phyloP scores from a whole-genome alignment of 164 flowering plant genomes.

The Vitis riparia region DNA sequence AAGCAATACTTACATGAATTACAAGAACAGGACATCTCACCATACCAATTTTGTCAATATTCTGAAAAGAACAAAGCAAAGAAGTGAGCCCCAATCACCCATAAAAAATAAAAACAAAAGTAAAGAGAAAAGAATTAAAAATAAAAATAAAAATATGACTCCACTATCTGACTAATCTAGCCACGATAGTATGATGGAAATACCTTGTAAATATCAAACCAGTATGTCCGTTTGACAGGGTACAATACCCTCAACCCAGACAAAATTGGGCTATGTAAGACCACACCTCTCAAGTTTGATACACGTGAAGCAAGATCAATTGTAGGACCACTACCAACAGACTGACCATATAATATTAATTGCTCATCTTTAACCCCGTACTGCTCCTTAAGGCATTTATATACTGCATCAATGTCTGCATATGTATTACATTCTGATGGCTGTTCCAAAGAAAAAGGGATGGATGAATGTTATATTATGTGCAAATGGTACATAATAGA shows the following conservation, averaged over 20 bases:
- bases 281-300: slow-evolving; percentile 79
- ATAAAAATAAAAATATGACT: not conserved
- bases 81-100: not conserved
- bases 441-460: slow-evolving; percentile 50
- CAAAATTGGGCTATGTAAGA: slow-evolving; percentile 87
- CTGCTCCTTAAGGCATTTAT: slow-evolving; percentile 83
- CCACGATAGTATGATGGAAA: not conserved
- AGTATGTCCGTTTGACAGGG: slow-evolving; percentile 76
- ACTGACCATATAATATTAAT: slow-evolving; percentile 85
- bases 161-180: too few relatives aligned
- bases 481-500: not conserved
- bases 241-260: slow-evolving; percentile 91
- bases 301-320: slow-evolving; percentile 81
- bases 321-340: slow-evolving; percentile 98
- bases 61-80: slow-evolving; percentile 43
- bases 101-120: not conserved
- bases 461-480: slow-evolving; percentile 11
- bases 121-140: not conserved
- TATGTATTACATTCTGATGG: slow-evolving; percentile 84
- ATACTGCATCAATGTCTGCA: slow-evolving; percentile 89
- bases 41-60: slow-evolving; percentile 76
- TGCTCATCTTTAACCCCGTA: slow-evolving; percentile 89
- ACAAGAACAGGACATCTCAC: slow-evolving; percentile 86
- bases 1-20: slow-evolving; percentile 70
- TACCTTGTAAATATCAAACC: slow-evolving; percentile 99